These are phyloP conservation scores for sweet orange (Citrus sinensis) DNA, from an alignment of 345 rosid genomes.

Conservation along the genomic window DNA sequence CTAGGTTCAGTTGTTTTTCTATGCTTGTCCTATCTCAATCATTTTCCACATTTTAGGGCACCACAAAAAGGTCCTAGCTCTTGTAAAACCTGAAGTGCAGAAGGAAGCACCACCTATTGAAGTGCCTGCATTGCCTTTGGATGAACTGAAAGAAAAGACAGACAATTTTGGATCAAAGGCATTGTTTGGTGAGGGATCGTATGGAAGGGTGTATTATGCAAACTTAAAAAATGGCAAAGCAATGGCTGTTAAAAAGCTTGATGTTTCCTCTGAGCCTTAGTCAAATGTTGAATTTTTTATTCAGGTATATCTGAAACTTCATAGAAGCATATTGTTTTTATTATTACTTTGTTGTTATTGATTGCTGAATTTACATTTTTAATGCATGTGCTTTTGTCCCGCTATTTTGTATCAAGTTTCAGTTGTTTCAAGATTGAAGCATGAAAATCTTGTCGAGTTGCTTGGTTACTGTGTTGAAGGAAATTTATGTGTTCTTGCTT, in stretches of 20 bases:
- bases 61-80: conserved; percentile 52
- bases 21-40: background rate
- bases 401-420: conserved; percentile 48
- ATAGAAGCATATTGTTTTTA: background rate
- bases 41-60: conserved; percentile 40
- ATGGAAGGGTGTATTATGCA: conserved; percentile 72
- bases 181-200: conserved; percentile 97
- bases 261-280: conserved; percentile 59
- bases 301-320: conserved; percentile 50
- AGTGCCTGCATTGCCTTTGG: conserved; percentile 71
- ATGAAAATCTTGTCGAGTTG: conserved; percentile 77
- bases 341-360: conserved; percentile 4
- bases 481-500: conserved; percentile 74
- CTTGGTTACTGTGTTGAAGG: conserved; percentile 90
- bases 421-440: conserved; percentile 78
- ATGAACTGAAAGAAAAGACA: conserved; percentile 82
- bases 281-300: conserved; percentile 75
- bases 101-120: conserved; percentile 77
- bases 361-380: background rate
- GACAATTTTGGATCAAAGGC: conserved; percentile 91
- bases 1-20: background rate
- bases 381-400: background rate
- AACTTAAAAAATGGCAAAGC: conserved; percentile 39
- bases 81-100: conserved; percentile 52
- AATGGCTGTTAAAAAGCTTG: conserved; percentile 38